Conservation (phyloP, 2,329 filamentous ascomycete genomes). For the Pyrenophora tritici-repentis region DNA sequence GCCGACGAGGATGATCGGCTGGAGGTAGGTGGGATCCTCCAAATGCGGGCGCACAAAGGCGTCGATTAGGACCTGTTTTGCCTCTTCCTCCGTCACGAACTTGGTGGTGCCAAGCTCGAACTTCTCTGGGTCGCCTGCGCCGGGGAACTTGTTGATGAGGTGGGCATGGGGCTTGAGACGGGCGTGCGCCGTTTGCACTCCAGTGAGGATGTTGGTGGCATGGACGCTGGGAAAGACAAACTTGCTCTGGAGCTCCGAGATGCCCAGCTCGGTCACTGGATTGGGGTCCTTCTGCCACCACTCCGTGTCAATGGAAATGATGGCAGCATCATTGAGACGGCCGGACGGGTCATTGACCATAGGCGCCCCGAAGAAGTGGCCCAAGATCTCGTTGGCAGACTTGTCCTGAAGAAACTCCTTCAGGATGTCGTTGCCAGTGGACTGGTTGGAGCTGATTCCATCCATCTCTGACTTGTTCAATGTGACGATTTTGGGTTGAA, state of each 20-base stretch:
- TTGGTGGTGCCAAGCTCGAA: slow-evolving; percentile 22
- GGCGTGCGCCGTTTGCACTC: slow-evolving; percentile 17
- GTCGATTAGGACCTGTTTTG: slow-evolving; percentile 5
- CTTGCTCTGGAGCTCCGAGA: slow-evolving; percentile 16
- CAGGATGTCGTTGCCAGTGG: no score
- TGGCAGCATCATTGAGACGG: slow-evolving; percentile 7
- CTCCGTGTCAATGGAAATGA: slow-evolving; percentile 19
- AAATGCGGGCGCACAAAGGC: slow-evolving; percentile 12
- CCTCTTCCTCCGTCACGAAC: slow-evolving; percentile 16
- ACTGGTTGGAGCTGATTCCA: no score
- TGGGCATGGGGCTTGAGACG: slow-evolving; percentile 20
- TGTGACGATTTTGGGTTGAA: no score
- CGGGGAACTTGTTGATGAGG: slow-evolving; percentile 16
- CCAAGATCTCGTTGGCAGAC: background rate
- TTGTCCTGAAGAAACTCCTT: background rate
- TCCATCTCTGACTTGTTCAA: no score
- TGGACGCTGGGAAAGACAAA: slow-evolving; percentile 1
- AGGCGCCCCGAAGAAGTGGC: slow-evolving; percentile 12
- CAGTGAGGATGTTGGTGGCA: slow-evolving; percentile 14
- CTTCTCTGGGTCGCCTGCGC: slow-evolving; percentile 17
- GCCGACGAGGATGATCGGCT: slow-evolving; percentile 25
- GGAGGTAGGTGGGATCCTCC: background rate
- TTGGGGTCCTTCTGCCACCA: slow-evolving; percentile 24
- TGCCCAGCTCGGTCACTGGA: slow-evolving; percentile 24
- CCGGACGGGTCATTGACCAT: background rate